A percentile compares a stretch with the other conserved stretches of the same genome.
These are phyloP conservation scores for Fusarium scirpi DNA, from an alignment of 2,329 filamentous ascomycete genomes.

Conservation along the genomic window DNA sequence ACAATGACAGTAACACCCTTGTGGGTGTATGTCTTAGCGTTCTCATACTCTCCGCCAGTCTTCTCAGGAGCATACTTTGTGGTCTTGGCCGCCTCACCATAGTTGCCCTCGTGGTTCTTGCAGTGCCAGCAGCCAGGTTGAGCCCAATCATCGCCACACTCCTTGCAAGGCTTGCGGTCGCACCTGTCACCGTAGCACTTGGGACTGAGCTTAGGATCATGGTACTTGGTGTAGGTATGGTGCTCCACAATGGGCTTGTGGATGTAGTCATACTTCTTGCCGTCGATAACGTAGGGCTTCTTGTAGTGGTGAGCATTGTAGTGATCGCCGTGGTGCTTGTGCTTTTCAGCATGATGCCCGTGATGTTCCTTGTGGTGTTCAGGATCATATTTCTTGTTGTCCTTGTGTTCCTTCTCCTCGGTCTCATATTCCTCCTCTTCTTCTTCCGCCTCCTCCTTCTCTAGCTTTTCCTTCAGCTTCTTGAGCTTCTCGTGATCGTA, in stretches of 20 bases:
- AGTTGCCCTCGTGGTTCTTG: slow-evolving; percentile 37
- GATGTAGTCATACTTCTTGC: slow-evolving; percentile 30
- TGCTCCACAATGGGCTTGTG: slow-evolving; percentile 29
- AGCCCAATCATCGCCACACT: slow-evolving; percentile 47
- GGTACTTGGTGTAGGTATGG: slow-evolving; percentile 18
- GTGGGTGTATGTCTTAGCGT: slow-evolving; percentile 29
- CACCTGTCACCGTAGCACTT: slow-evolving; percentile 40
- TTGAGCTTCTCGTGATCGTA: not conserved
- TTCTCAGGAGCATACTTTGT: slow-evolving; percentile 8
- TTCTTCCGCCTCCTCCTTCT: slow-evolving; percentile 3
- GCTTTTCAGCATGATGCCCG: slow-evolving; percentile 1
- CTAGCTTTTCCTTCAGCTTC: slow-evolving; percentile 3
- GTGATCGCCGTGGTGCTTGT: slow-evolving; percentile 12
- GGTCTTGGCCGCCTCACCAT: slow-evolving; percentile 21
- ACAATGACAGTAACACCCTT: slow-evolving; percentile 26
- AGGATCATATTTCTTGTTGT: not conserved
- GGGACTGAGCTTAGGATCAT: slow-evolving; percentile 31
- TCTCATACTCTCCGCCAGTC: slow-evolving; percentile 7
- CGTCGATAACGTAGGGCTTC: slow-evolving; percentile 1
- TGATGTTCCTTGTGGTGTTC: slow-evolving; percentile 5
- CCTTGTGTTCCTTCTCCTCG: slow-evolving; percentile 13
- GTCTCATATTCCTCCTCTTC: slow-evolving; percentile 1
- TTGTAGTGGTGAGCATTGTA: not conserved
- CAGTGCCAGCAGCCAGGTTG: slow-evolving; percentile 50
- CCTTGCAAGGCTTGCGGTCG: slow-evolving; percentile 44